phyloP scores from a whole-genome alignment of 1,284 basidiomycete genomes.

The Tilletiaria anomala region DNA sequence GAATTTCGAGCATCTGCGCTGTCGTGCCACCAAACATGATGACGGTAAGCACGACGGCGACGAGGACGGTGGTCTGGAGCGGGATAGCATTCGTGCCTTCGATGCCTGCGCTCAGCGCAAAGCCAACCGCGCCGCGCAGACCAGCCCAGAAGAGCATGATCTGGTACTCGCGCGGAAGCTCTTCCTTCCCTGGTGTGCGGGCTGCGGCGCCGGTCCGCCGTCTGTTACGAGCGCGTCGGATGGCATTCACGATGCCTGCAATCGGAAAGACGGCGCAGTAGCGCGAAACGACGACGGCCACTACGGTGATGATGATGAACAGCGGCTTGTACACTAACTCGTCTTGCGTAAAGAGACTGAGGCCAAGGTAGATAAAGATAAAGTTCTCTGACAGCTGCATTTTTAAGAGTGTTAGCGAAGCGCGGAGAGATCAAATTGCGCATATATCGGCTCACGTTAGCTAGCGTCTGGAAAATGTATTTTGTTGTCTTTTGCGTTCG shows the following conservation, averaged over 20 bases:
- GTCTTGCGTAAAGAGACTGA: slow-evolving; percentile 83
- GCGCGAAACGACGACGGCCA: slow-evolving; percentile 82
- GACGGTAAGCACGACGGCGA: slow-evolving; percentile 89
- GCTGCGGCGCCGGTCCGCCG: slow-evolving; percentile 10
- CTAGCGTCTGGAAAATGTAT: slow-evolving; percentile 48
- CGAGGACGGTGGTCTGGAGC: slow-evolving; percentile 80
- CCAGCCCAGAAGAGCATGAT: slow-evolving; percentile 88
- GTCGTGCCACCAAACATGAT: slow-evolving; percentile 93
- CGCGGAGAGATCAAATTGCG: not conserved
- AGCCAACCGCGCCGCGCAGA: slow-evolving; percentile 85
- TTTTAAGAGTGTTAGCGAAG: not conserved
- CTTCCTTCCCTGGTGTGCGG: slow-evolving; percentile 1
- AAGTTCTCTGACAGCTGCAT: slow-evolving; percentile 91
- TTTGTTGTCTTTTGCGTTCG: slow-evolving; percentile 89
- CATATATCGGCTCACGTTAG: slow-evolving; percentile 18
- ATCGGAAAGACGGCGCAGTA: slow-evolving; percentile 94
- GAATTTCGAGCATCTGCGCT: slow-evolving; percentile 83
- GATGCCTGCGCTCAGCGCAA: slow-evolving; percentile 89
- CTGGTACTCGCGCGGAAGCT: slow-evolving; percentile 34
- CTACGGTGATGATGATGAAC: slow-evolving; percentile 53
- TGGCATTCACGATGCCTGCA: slow-evolving; percentile 82
- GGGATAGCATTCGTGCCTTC: slow-evolving; percentile 78
- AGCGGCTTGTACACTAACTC: slow-evolving; percentile 83
- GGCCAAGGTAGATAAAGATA: slow-evolving; percentile 97
- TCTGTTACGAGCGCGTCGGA: slow-evolving; percentile 69